phyloP scores from a whole-genome alignment of 768 basidiomycete genomes.

The Phaffia australis region DNA sequence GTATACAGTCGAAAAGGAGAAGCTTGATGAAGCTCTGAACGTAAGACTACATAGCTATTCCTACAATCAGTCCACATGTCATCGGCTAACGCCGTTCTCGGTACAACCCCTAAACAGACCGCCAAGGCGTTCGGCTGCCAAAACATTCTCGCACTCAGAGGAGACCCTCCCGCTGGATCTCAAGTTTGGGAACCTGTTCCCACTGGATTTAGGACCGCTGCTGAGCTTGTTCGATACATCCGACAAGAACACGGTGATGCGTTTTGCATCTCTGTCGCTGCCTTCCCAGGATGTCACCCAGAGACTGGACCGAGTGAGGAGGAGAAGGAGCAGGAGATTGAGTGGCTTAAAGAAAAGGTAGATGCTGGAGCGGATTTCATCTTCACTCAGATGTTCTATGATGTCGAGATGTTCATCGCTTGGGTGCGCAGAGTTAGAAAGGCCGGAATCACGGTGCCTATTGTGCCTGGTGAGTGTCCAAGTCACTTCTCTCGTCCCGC shows the following conservation, averaged over 20 bases:
- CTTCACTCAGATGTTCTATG: conserved; percentile 99
- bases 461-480: conserved; percentile 50
- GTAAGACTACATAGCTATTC: conserved; percentile 41
- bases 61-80: neutral
- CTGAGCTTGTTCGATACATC: conserved; percentile 85
- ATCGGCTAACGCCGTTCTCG: conserved; percentile 13
- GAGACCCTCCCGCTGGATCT: conserved; percentile 79
- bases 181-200: conserved; percentile 87
- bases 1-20: conserved; percentile 66
- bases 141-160: conserved; percentile 84
- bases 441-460: conserved; percentile 76
- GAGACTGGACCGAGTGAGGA: conserved; percentile 44
- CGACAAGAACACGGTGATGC: conserved; percentile 72
- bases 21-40: conserved; percentile 78
- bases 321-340: conserved; percentile 55
- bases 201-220: conserved; percentile 77
- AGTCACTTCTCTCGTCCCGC: no score
- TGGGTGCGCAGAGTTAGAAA: conserved; percentile 77
- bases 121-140: conserved; percentile 80
- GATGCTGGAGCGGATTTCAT: conserved; percentile 85
- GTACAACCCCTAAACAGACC: conserved; percentile 47
- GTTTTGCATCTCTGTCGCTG: conserved; percentile 89
- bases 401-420: conserved; percentile 74
- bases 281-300: conserved; percentile 75
- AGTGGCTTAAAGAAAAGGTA: conserved; percentile 78